Base-by-base conservation (phyloP, 768 basidiomycete species). In the Basidioascus undulatus region DNA sequence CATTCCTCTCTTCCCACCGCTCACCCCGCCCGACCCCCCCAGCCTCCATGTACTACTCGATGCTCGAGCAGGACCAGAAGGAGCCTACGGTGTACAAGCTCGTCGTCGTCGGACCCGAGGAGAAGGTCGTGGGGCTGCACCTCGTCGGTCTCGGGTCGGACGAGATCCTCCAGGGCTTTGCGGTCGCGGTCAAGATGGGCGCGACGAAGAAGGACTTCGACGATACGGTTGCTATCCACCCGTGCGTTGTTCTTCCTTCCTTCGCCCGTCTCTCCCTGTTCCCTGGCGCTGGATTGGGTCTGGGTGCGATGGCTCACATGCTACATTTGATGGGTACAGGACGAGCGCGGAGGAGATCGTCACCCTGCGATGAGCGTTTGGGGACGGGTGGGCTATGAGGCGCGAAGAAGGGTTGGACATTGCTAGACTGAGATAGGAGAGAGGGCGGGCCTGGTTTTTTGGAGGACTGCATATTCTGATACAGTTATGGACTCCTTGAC, bases 161-260 rank as follows among this genome's bases (percentile, higher is more conserved):
- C 55, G 92, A 98, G 61, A 70, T 78, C 50, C 61, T 87, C 61
- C 92, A 98, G 66, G 89, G 89, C 47, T 94, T 92, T 59, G 81
- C 64, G 2, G 83, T 96, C n/a, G 92, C 92, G 11, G 65, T 98
- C 51, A 96, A 94, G 65, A 89, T 96, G 89, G 79, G 79, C 18
- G 68, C 82, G 5, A 69, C 66, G 19, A 84, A 86, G 62, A 57
- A 67, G 51, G 77, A 89, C 51, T 57, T 89, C 37, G 84, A 86
- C 51, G 70, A 80, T 50, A 82, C 78, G 2, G 78, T 87, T 24
- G 84, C 84, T 10, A 89, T 89, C 47, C 84, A 87, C 58, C 83
- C 83, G 30, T 83, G 80, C 2, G 79, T 74, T 12, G 74, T 47
- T 13, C 6, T 27, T 32, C 20, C 23, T 13, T n/a, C 25, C 9